Evolutionary conservation across 768 basidiomycete species (phyloP).

Genomic region (Piloderma croceum): DNA sequence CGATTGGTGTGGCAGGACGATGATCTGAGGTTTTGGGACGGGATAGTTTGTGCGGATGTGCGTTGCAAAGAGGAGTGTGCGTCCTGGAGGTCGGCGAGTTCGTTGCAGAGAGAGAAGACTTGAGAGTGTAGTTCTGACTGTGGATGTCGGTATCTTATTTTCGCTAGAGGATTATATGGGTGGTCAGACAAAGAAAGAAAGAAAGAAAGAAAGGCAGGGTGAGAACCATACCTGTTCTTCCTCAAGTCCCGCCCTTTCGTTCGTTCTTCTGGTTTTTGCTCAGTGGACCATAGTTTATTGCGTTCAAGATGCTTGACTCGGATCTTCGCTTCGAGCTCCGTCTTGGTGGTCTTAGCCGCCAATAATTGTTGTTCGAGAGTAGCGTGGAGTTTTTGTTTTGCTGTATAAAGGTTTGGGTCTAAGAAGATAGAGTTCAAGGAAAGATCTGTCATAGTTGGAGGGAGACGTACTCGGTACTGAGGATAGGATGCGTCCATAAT

Average conservation of each 20-base stretch:
- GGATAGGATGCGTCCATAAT: no score
- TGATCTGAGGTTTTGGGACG: constrained; percentile 47
- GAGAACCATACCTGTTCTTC: constrained; percentile 54
- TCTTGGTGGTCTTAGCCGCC: constrained; percentile 52
- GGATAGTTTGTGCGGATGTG: constrained; percentile 42
- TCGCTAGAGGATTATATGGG: constrained; percentile 29
- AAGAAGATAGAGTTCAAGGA: constrained; percentile 8
- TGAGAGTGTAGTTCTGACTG: constrained; percentile 44
- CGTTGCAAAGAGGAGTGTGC: constrained; percentile 43
- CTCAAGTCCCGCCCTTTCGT: constrained; percentile 42
- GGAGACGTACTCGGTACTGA: no score
- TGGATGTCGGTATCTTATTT: constrained; percentile 48
- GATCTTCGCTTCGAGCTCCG: constrained; percentile 63
- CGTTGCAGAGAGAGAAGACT: constrained; percentile 46
- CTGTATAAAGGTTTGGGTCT: constrained; percentile 63
- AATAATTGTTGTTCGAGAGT: constrained; percentile 62
- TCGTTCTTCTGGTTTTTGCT: constrained; percentile 59
- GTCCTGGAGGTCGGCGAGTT: constrained; percentile 59
- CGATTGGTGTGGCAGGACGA: no score
- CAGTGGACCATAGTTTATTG: constrained; percentile 63
- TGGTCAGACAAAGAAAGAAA: background rate
- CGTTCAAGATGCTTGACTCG: constrained; percentile 65
- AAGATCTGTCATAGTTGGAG: no score
- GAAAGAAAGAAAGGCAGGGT: no score
- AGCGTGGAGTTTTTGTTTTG: constrained; percentile 64